Base-by-base conservation (phyloP, 805 yeast genomes). In the Monosporozyma unispora region DNA sequence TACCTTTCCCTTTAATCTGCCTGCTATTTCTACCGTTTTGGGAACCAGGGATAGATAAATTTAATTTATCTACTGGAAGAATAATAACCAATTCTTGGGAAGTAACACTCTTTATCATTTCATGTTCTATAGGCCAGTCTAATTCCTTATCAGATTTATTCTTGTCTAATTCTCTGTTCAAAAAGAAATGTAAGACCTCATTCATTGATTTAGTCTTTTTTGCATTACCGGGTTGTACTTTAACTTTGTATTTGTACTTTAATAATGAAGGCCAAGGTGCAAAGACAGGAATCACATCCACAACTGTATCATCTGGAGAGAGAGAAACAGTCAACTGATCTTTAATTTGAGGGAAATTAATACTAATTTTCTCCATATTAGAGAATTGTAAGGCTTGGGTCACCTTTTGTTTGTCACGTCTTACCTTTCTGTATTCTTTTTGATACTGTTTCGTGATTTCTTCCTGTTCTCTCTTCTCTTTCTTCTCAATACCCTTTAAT, bases 221-320 rank as follows among this genome's bases (percentile, higher is more conserved):
- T 25, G 82, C 81, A 27, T 76, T 72, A 1, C 82, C 82, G 0
- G 96, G 90, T 56, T 81, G 86, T 28, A 91, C 68, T 63, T 91
- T 91, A 33, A 87, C 82, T 63, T 88, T 88, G 68, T 86, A 89
- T 59, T 85, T 82, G 64, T 75, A 79, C 62, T 84, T 84, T 51
- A 71, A 75, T 54, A 93, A 64, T 0, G 97, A 76, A 11, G 78
- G 67, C 96, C 96, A 93, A 2, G 99, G 99, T 0, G 93, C 97
- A 73, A 89, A 91, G 18, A 87, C 81, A 0, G 96, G 95, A 11
- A 91, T 76, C 6, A 85, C 80, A 50, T 81, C 86, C 10, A 72
- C 58, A 10, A 86, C 69, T 2, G 59, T 68, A 59, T 86, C 95
- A 1, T 70, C 73, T 14, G 56, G 50, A 14, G 57, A 46, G 6